These are phyloP conservation scores for Pholiota adiposa DNA, from an alignment of 1,284 basidiomycete genomes.

Conservation along the genomic window DNA sequence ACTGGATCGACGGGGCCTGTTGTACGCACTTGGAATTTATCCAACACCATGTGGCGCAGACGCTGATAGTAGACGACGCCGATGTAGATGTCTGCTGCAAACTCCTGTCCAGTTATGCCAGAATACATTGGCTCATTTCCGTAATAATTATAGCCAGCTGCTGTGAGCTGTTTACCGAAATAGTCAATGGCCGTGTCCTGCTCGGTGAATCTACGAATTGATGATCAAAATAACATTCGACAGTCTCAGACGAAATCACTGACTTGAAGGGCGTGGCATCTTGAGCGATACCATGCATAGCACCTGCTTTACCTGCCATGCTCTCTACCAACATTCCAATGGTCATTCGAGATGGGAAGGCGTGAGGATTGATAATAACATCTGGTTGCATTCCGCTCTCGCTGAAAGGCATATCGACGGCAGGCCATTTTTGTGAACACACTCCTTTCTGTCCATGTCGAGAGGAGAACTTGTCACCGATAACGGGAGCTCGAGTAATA, in stretches of 20 bases:
- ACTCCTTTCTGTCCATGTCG: conserved; percentile 99
- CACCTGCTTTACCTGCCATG: conserved; percentile 97
- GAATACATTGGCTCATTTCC: conserved; percentile 99
- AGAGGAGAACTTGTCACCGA: conserved; percentile 99
- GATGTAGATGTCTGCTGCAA: conserved; percentile 97
- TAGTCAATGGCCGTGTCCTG: conserved; percentile 95
- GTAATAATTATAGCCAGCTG: conserved; percentile 98
- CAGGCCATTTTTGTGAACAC: conserved; percentile 99
- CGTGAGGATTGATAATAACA: conserved; percentile 99
- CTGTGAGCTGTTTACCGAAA: conserved; percentile 94
- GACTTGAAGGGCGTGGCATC: conserved; percentile 98
- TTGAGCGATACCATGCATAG: conserved; percentile 97
- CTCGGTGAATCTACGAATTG: conserved; percentile 81
- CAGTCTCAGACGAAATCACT: conserved; percentile 28
- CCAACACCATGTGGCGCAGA: conserved; percentile 98
- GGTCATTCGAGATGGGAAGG: conserved; percentile 99
- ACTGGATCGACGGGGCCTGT: conserved; percentile 96
- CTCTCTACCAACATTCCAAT: conserved; percentile 99
- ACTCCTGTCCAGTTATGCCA: conserved; percentile 98
- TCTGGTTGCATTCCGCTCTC: conserved; percentile 99
- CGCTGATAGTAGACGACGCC: conserved; percentile 99
- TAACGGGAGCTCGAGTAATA: conserved; percentile 94
- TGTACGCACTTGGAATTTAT: conserved; percentile 99
- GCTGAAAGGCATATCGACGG: conserved; percentile 98
- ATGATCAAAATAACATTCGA: conserved; percentile 13